Conservation (phyloP, 2,329 filamentous ascomycete species). For the Fusarium sp. region DNA sequence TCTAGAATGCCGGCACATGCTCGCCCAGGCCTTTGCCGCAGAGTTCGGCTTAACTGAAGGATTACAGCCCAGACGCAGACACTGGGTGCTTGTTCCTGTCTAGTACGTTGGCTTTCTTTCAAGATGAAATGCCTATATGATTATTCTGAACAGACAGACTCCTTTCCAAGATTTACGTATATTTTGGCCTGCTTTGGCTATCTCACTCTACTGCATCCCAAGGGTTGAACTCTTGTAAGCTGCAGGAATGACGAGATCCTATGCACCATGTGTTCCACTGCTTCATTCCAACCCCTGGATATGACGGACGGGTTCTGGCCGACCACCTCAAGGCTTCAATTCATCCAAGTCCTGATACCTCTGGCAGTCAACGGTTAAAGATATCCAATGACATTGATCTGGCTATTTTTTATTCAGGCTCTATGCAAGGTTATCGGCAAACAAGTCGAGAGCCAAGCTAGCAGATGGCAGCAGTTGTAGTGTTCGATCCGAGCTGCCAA, state of each 20-base stretch:
- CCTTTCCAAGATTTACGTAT: neutral
- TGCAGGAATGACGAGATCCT: slow-evolving; percentile 41
- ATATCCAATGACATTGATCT: slow-evolving; percentile 12
- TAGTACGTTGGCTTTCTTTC: neutral
- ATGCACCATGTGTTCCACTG: slow-evolving; percentile 37
- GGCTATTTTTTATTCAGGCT: slow-evolving; percentile 26
- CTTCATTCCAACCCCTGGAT: slow-evolving; percentile 32
- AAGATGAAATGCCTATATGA: slow-evolving; percentile 5
- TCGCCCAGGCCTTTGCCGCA: slow-evolving; percentile 19
- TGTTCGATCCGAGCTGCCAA: neutral
- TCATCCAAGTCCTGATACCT: slow-evolving; percentile 14
- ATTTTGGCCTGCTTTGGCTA: slow-evolving; percentile 13
- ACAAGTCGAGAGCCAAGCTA: slow-evolving; percentile 1
- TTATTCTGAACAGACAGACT: neutral
- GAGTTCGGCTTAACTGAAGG: slow-evolving; percentile 29
- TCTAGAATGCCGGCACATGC: slow-evolving; percentile 29
- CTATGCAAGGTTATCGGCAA: slow-evolving; percentile 17
- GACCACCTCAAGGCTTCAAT: slow-evolving; percentile 8
- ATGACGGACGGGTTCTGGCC: slow-evolving; percentile 19
- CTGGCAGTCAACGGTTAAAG: slow-evolving; percentile 29
- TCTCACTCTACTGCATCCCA: slow-evolving; percentile 17
- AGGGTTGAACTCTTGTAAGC: slow-evolving; percentile 16
- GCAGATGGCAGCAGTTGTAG: neutral
- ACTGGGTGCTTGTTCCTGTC: neutral
- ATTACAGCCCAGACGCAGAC: slow-evolving; percentile 26